Base-by-base conservation (phyloP, 2,329 filamentous ascomycete species). In the Aureobasidium melanogenum region DNA sequence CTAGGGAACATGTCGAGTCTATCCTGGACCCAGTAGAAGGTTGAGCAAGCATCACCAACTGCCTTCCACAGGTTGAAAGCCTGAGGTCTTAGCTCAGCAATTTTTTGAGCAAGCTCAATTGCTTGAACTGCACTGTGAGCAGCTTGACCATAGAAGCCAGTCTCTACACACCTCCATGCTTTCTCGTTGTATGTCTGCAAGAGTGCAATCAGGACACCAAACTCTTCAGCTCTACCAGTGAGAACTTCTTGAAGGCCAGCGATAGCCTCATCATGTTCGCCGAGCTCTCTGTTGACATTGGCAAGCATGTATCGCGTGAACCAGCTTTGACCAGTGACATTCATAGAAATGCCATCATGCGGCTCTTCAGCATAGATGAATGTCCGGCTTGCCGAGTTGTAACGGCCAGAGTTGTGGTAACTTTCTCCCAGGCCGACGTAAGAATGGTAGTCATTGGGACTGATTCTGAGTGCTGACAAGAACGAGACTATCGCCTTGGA, bases 391-490 rank as follows among this genome's bases (percentile, higher is more conserved):
- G 94, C 93, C n/a, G 94, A 93, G 63, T 97, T 88, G 69, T 95
- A 95, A 64, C 93, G 83, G 10, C 94, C 93, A 17, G 92, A 96
- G 67, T 89, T 94, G 71, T 97, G 88, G 70, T 99, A 99, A 70
- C 91, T 96, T 75, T 99, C 94, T n/a, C 93, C 94, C 1, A 99
- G 81, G 0, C 94, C 94, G 26, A 99, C 89, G 85, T 93, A 99
- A 0, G 90, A 96, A 74, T 99, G 88, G 69, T 97, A 97, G 73
- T 97, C 91, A 44, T 87, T 79, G 0, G 92, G 91, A 1, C 86
- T 84, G 51, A 96, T 89, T 58, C 93, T 83, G 36, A 99, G 79
- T 12, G 94, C 92, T 1, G 90, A 85, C 69, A 97, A 89, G 72
- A 97, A 99, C 0, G 91, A 96, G 9, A 93, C 86, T 59, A 97